Base-by-base conservation (phyloP, 352 stramenopile species). In the Phytopythium delawarense region DNA sequence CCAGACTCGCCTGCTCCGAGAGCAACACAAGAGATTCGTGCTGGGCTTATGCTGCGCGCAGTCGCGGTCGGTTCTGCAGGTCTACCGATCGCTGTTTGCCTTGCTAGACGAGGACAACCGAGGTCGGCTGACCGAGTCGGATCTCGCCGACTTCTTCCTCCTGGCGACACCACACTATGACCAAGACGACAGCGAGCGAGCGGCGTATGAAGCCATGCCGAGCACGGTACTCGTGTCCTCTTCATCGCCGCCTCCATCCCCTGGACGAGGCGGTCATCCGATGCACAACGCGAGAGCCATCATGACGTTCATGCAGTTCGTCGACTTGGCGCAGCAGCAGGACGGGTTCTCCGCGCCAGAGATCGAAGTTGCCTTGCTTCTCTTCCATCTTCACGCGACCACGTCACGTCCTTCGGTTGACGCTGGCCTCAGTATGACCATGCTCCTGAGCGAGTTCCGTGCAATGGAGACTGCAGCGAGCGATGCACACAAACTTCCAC, bases 61-160 rank as follows among this genome's bases (percentile, higher is more conserved):
- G 12, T 60, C 72, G 7, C 62, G 39, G 1, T 69, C 39, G 20
- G 70, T 63, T 18, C n/a, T 59, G 2, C 67, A 79, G 18, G 61
- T 83, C 0, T 66, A 78, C 54, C 68, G 78, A 1, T 63, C 72
- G 35, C 30, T 86, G 1, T 86, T 86, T 49, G 66, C 70, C 28
- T 39, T 84, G 0, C 76, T 84, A 25, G 76, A 88, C 40, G 58
- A 69, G 8, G 40, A 67, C n/a, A 74, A 44, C 18, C 69, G 58
- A 32, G 69, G 76, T 0, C 63, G 64, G 34, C 60, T 81, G 50
- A 68, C 63, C 8, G 39, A 56, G 7, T 40, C 61, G 0, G 54
- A 74, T 37, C 34, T 82, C 6, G 60, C 63, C 9, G 34, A 32
- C 11, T 78, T 76, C 44, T 30, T 74, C 11, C 57, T 62, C 11